Evolutionary conservation across 2,329 filamentous ascomycete genomes (phyloP).

Genomic region (Ophiostoma quercus): DNA sequence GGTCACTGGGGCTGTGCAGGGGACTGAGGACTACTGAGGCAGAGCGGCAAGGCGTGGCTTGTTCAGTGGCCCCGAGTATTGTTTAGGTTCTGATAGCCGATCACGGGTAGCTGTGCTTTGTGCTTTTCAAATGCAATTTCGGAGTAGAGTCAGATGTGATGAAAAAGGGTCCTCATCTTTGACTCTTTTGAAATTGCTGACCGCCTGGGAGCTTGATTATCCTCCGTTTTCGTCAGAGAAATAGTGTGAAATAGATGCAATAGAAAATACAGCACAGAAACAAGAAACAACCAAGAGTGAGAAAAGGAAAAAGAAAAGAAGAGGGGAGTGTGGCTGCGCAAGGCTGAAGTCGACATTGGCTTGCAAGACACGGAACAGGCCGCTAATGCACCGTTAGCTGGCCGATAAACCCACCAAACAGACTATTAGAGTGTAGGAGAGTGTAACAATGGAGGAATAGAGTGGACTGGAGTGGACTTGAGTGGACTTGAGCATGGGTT

Average conservation of each 20-base stretch:
- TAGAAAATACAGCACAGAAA: neutral
- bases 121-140: too few relatives aligned
- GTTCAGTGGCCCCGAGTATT: neutral
- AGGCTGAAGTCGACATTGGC: conserved; percentile 7
- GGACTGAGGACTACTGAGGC: neutral
- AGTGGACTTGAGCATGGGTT: neutral
- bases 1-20: conserved; percentile 1
- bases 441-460: neutral
- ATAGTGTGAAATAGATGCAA: too few relatives aligned
- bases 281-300: neutral
- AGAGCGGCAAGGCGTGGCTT: neutral
- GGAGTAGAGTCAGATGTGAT: too few relatives aligned
- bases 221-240: neutral
- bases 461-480: too few relatives aligned
- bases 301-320: conserved; percentile 2
- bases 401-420: neutral
- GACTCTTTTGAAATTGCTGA: too few relatives aligned
- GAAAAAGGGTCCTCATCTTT: too few relatives aligned
- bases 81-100: neutral
- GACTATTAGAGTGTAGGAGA: neutral
- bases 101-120: neutral
- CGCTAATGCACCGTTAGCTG: neutral
- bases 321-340: conserved; percentile 1
- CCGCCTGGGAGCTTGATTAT: too few relatives aligned
- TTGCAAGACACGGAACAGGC: neutral